phyloP scores from a whole-genome alignment of 768 basidiomycete genomes.

The Saitozyma sp. region DNA sequence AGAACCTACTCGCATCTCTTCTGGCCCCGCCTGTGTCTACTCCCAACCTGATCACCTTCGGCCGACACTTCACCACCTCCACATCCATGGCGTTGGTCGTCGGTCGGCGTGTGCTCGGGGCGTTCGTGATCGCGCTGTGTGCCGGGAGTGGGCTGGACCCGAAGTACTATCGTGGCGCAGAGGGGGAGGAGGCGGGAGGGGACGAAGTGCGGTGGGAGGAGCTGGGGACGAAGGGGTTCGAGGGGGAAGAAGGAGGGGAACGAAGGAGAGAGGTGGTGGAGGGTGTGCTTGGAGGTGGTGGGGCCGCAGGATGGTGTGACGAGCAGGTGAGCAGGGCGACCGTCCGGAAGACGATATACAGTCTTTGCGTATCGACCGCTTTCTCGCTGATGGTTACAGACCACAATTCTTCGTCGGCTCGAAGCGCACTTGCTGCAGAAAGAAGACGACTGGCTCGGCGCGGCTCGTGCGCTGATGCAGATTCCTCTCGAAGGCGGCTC shows the following conservation, averaged over 20 bases:
- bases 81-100: constrained; percentile 78
- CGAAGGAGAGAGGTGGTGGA: constrained; percentile 67
- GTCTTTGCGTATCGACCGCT: background rate
- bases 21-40: constrained; percentile 9
- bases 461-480: constrained; percentile 86
- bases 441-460: constrained; percentile 91
- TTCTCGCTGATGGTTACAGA: constrained; percentile 57
- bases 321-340: constrained; percentile 73
- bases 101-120: constrained; percentile 80
- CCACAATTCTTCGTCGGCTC: constrained; percentile 77
- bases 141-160: constrained; percentile 52
- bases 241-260: constrained; percentile 33
- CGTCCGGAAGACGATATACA: background rate
- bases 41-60: constrained; percentile 61
- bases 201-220: constrained; percentile 19
- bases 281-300: constrained; percentile 66
- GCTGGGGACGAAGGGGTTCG: constrained; percentile 34
- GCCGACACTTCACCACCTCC: constrained; percentile 73
- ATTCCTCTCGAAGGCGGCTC: constrained; percentile 88
- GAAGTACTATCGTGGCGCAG: constrained; percentile 57
- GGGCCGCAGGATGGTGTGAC: constrained; percentile 78
- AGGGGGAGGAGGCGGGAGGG: constrained; percentile 41
- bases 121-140: constrained; percentile 61
- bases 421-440: constrained; percentile 85
- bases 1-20: constrained; percentile 59